A percentile compares a stretch with the other conserved stretches of the same genome.
Evolutionary conservation across 495 filamentous ascomycete species (phyloP).

Genomic region (Neurospora sublineolata): DNA sequence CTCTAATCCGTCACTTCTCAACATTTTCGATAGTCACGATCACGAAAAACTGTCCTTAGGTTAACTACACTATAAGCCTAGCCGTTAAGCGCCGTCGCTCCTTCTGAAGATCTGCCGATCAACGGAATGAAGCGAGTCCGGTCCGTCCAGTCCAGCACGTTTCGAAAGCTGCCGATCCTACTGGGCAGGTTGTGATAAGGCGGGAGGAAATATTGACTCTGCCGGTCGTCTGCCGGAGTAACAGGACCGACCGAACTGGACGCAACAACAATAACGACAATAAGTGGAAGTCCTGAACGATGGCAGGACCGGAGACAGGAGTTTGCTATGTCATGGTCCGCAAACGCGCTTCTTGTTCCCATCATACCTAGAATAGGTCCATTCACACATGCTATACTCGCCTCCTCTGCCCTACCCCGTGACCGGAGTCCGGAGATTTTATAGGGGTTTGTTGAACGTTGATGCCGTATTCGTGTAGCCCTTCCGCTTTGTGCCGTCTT

Average conservation of each 20-base stretch:
- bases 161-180: conserved; percentile 2
- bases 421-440: background rate
- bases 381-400: background rate
- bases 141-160: conserved; percentile 2
- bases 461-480: background rate
- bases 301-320: background rate
- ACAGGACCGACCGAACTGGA: background rate
- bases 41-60: background rate
- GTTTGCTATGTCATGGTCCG: background rate
- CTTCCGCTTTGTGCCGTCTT: background rate
- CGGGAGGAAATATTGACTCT: background rate
- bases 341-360: background rate
- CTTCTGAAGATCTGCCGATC: background rate
- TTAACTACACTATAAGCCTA: background rate
- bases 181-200: background rate
- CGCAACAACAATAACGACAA: background rate
- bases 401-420: background rate
- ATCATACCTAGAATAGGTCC: background rate
- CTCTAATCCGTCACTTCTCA: background rate
- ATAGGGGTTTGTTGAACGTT: background rate
- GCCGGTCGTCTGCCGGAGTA: background rate
- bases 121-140: background rate
- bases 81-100: background rate
- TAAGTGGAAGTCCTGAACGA: background rate
- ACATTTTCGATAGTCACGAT: background rate